Percentiles rank a stretch among this genome's conserved stretches.
Conservation (phyloP, 225 moss, liverwort and hornwort genomes). For the Bryoerythrophyllum caledonicum region DNA sequence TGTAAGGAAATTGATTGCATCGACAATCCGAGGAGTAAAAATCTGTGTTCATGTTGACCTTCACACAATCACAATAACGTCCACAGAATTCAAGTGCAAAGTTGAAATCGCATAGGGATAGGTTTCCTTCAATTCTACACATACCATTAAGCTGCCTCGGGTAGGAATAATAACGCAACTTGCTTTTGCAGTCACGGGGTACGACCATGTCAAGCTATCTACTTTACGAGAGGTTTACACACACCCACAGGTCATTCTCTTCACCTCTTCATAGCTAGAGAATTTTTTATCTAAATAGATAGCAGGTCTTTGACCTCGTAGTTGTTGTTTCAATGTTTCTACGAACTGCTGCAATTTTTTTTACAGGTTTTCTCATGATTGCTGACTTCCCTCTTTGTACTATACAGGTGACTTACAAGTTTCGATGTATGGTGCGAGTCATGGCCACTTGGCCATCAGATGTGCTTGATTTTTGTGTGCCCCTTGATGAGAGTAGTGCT, state of each 20-base stretch:
- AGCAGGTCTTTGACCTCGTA: constrained; percentile 2
- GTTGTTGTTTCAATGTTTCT: neutral
- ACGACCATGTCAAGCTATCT: constrained; percentile 72
- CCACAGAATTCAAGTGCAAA: neutral
- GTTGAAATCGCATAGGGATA: constrained; percentile 1
- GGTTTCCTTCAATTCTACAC: constrained; percentile 15
- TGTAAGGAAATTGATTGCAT: neutral
- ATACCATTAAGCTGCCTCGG: neutral
- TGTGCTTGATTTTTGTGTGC: constrained; percentile 75
- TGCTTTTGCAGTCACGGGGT: constrained; percentile 72
- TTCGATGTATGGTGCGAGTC: constrained; percentile 89
- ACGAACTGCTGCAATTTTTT: neutral
- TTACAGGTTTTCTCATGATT: constrained; percentile 8
- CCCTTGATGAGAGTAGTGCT: constrained; percentile 24
- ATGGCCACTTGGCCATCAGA: constrained; percentile 73
- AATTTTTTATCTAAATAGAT: constrained; percentile 4
- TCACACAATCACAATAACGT: neutral
- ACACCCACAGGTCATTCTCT: constrained; percentile 55
- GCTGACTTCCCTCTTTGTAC: neutral
- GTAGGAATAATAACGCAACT: neutral
- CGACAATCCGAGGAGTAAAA: neutral
- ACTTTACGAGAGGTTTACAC: constrained; percentile 85
- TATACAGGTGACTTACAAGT: constrained; percentile 72
- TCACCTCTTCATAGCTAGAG: constrained; percentile 12
- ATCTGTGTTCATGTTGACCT: neutral